These are phyloP conservation scores for Pseudisothecium myosuroides DNA, from an alignment of 225 moss, liverwort and hornwort species.

Conservation along the genomic window DNA sequence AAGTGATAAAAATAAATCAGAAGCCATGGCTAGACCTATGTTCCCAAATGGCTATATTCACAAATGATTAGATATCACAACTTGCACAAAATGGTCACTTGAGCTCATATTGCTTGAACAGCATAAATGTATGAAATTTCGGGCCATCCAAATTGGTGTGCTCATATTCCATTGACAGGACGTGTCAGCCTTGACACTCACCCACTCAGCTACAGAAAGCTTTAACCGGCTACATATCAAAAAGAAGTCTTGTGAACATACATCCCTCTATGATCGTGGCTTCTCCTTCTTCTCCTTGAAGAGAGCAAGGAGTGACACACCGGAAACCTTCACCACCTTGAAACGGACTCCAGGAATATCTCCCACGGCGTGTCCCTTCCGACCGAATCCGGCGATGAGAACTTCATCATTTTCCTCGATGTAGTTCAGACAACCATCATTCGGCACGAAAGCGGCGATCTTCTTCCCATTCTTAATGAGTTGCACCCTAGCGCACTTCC, in stretches of 20 bases:
- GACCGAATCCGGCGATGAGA: constrained; percentile 47
- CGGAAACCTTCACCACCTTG: constrained; percentile 70
- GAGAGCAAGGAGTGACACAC: constrained; percentile 55
- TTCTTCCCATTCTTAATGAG: constrained; percentile 71
- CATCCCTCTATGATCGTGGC: constrained; percentile 33
- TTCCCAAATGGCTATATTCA: not conserved
- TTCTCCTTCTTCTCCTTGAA: constrained; percentile 73
- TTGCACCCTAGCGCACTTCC: constrained; percentile 65
- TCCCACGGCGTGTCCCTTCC: constrained; percentile 56
- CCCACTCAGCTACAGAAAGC: not conserved
- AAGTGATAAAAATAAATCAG: not conserved
- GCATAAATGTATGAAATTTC: not conserved
- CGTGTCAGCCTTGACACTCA: not conserved
- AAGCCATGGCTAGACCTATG: not conserved
- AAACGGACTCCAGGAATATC: constrained; percentile 62
- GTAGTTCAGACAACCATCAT: constrained; percentile 60
- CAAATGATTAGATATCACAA: not conserved
- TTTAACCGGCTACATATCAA: not conserved
- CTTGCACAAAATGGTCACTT: not conserved
- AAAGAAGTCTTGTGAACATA: not conserved
- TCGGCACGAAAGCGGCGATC: constrained; percentile 52
- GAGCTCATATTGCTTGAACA: not conserved
- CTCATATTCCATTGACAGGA: constrained; percentile 9
- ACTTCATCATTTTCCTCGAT: constrained; percentile 66
- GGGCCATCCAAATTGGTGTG: constrained; percentile 1